A percentile compares a stretch with the other conserved stretches of the same genome.
These are phyloP conservation scores for Vitellaria paradoxa DNA, from an alignment of 179 eudicot genomes.

Conservation along the genomic window DNA sequence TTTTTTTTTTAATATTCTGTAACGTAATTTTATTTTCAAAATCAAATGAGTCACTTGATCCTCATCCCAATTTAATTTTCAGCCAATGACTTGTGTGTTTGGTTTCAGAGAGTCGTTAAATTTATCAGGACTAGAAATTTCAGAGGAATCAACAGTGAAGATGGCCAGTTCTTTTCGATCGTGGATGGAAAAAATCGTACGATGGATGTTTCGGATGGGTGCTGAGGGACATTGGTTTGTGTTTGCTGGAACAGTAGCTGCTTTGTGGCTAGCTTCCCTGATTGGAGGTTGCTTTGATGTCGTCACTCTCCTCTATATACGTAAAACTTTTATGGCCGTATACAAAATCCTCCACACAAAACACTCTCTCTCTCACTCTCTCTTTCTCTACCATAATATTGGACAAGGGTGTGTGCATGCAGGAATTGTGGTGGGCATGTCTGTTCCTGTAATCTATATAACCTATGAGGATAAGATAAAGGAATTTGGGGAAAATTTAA, in stretches of 20 bases:
- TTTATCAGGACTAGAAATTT: constrained; percentile 30
- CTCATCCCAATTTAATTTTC: no score
- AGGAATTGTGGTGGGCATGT: constrained; percentile 39
- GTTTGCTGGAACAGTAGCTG: constrained; percentile 25
- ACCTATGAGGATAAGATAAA: constrained; percentile 36
- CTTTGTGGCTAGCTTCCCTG: constrained; percentile 27
- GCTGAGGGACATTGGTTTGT: constrained; percentile 31
- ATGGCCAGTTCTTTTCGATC: constrained; percentile 13
- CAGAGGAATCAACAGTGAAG: constrained; percentile 21
- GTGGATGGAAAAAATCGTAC: constrained; percentile 17
- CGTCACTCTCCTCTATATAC: constrained; percentile 32
- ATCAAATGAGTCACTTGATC: no score
- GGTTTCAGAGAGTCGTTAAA: constrained; percentile 31
- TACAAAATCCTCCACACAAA: no score
- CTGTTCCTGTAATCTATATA: constrained; percentile 32
- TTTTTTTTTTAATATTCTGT: no score
- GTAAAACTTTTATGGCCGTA: constrained; percentile 5
- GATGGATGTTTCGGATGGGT: constrained; percentile 38
- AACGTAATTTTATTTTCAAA: no score
- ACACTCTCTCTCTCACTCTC: no score
- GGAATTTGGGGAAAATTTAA: constrained; percentile 28
- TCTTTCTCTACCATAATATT: no score
- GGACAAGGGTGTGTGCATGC: constrained; percentile 6
- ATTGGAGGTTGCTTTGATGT: constrained; percentile 24
- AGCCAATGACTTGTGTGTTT: not conserved